Conservation (phyloP, 768 basidiomycete species). For the Lentinula boryana region DNA sequence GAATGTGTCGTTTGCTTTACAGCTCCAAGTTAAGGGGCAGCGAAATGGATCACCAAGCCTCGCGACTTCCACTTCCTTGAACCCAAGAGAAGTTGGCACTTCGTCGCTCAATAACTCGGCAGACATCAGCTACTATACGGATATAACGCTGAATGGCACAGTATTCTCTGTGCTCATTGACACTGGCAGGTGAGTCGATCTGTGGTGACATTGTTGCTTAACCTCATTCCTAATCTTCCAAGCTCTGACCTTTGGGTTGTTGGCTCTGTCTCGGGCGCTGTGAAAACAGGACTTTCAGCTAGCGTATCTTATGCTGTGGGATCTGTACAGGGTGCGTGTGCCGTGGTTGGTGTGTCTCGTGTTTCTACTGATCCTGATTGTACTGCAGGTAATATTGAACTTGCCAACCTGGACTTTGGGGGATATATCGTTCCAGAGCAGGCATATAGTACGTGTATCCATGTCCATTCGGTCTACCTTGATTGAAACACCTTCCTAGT, state of each 20-base stretch:
- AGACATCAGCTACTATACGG: constrained; percentile 33
- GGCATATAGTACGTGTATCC: constrained; percentile 37
- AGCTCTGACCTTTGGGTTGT: constrained; percentile 67
- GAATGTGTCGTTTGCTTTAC: not conserved
- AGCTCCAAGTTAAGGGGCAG: constrained; percentile 10
- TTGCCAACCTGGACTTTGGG: constrained; percentile 36
- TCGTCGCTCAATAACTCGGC: constrained; percentile 25
- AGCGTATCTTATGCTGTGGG: constrained; percentile 51
- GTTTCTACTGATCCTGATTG: not conserved
- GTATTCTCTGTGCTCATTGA: constrained; percentile 35
- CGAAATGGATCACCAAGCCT: constrained; percentile 5
- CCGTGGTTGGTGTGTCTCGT: not conserved
- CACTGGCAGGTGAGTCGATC: constrained; percentile 30
- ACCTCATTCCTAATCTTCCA: not conserved
- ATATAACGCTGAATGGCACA: constrained; percentile 30
- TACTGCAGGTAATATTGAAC: constrained; percentile 35
- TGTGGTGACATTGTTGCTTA: not conserved
- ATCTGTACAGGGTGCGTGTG: constrained; percentile 36
- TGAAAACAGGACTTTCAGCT: constrained; percentile 28
- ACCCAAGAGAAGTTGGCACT: not conserved
- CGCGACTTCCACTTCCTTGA: not conserved
- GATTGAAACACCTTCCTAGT: constrained; percentile 23
- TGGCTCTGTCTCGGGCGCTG: constrained; percentile 32
- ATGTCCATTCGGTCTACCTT: not conserved
- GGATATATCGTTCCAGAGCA: constrained; percentile 39